Conservation (phyloP, 352 stramenopile genomes). For the Globisporangium cederbergense region DNA sequence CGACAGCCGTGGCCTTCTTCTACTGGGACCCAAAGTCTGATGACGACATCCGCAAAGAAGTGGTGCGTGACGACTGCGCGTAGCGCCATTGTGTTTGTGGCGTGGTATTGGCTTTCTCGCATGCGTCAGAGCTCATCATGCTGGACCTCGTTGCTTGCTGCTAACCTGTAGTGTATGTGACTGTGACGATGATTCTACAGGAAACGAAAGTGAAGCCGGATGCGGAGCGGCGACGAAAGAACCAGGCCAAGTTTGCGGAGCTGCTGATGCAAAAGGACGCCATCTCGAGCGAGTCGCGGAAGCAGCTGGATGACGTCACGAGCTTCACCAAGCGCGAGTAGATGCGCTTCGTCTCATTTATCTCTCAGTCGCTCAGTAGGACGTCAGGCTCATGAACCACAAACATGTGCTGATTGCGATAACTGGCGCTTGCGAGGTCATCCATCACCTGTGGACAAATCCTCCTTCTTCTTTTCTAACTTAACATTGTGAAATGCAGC, state of each 20-base stretch:
- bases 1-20: slow-evolving; percentile 57
- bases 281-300: slow-evolving; percentile 58
- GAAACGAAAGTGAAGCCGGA: slow-evolving; percentile 71
- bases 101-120: neutral
- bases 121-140: neutral
- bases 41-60: slow-evolving; percentile 69
- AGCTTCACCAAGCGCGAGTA: slow-evolving; percentile 52
- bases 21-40: slow-evolving; percentile 73
- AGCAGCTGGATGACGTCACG: slow-evolving; percentile 79
- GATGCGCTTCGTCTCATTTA: neutral
- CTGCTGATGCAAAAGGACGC: slow-evolving; percentile 52
- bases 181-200: slow-evolving; percentile 23
- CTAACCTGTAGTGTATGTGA: neutral
- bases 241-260: slow-evolving; percentile 74
- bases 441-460: neutral
- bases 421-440: neutral
- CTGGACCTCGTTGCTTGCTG: neutral
- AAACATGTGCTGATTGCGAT: neutral
- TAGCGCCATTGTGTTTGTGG: neutral
- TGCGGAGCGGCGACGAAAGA: slow-evolving; percentile 48
- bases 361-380: neutral
- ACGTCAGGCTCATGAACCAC: neutral
- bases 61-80: slow-evolving; percentile 42
- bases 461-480: neutral
- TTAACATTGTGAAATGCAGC: neutral